Evolutionary conservation across 805 yeast species (phyloP).

Genomic region (Candida parachauliodes): DNA sequence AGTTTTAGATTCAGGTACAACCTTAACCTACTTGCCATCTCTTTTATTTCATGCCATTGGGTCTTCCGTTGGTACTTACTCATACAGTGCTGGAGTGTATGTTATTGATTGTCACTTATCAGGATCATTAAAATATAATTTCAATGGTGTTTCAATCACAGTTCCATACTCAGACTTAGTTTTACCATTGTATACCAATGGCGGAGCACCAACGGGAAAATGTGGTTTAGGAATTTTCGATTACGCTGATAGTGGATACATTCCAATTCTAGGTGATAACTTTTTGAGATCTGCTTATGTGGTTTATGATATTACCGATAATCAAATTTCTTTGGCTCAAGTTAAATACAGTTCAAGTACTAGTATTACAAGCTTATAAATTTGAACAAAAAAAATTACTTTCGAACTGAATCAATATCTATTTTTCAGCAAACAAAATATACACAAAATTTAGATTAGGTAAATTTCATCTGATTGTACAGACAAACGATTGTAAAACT

Average conservation of each 20-base stretch:
- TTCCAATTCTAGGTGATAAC: conserved; percentile 55
- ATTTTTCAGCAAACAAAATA: too few relatives aligned
- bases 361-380: conserved; percentile 5
- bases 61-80: conserved; percentile 11
- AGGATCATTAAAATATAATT: conserved; percentile 21
- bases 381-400: too few relatives aligned
- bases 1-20: conserved; percentile 25
- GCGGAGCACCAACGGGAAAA: conserved; percentile 32
- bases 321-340: conserved; percentile 50
- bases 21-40: conserved; percentile 36
- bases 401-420: too few relatives aligned
- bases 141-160: conserved; percentile 28
- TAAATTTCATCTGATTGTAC: too few relatives aligned
- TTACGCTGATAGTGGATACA: conserved; percentile 10
- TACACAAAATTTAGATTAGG: too few relatives aligned
- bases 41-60: conserved; percentile 15
- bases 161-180: conserved; percentile 15
- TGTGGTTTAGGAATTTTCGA: conserved; percentile 19
- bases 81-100: conserved; percentile 35
- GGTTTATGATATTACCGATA: conserved; percentile 54
- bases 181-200: conserved; percentile 18
- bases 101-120: conserved; percentile 32
- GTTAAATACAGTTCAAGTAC: conserved; percentile 27
- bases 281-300: conserved; percentile 57
- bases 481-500: too few relatives aligned